phyloP scores from a whole-genome alignment of 1,284 basidiomycete genomes.

The Ceratobasidium sp. region DNA sequence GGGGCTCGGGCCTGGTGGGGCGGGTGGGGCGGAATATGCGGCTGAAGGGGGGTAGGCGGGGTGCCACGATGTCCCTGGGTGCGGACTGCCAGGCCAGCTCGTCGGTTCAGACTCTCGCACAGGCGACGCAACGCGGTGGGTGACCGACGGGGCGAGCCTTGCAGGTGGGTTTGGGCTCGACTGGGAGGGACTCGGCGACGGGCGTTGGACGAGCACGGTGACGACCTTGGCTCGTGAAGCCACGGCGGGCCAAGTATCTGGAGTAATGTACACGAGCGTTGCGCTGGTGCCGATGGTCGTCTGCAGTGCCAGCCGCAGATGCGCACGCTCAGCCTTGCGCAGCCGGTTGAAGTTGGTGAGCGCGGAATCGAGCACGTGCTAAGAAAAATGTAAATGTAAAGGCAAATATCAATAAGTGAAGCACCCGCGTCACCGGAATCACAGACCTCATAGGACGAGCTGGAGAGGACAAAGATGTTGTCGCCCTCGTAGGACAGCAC shows the following conservation, averaged over 20 bases:
- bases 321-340: constrained; percentile 1
- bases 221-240: constrained; percentile 33
- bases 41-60: constrained; percentile 17
- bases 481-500: constrained; percentile 33
- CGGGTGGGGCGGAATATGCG: background rate
- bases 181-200: background rate
- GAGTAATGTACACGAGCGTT: constrained; percentile 25
- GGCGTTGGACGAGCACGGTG: constrained; percentile 19
- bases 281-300: constrained; percentile 9
- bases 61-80: constrained; percentile 16
- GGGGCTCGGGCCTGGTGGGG: background rate
- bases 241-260: constrained; percentile 31
- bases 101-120: constrained; percentile 12
- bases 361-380: constrained; percentile 41
- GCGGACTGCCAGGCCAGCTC: background rate
- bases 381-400: constrained; percentile 17
- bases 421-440: background rate
- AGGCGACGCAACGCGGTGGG: constrained; percentile 10
- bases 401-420: constrained; percentile 3
- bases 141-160: constrained; percentile 4
- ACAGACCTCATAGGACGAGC: constrained; percentile 37
- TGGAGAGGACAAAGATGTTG: constrained; percentile 30
- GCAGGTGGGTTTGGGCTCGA: background rate
- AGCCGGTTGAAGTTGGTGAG: constrained; percentile 27
- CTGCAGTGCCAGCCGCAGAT: constrained; percentile 24